These are phyloP conservation scores for Scenedesmus sp. DNA, from an alignment of 163 green algal species.

Conservation along the genomic window DNA sequence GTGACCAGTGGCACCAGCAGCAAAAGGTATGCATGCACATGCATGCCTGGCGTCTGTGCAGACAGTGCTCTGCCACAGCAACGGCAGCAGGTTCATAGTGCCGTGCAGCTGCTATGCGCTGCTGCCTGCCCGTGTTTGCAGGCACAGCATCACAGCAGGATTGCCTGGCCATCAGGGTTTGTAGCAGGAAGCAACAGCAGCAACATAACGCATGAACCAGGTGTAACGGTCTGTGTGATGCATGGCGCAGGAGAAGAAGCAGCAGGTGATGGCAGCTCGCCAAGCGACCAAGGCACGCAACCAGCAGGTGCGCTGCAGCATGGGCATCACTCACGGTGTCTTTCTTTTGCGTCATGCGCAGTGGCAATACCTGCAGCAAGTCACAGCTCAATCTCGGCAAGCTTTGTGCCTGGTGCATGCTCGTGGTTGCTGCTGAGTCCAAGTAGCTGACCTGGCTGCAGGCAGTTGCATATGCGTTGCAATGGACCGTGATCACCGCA, in stretches of 20 bases:
- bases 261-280: conserved; percentile 6
- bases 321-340: background rate
- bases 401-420: too few species aligned
- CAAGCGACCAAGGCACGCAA: conserved; percentile 24
- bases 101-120: background rate
- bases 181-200: background rate
- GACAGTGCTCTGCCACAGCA: background rate
- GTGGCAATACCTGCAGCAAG: too few species aligned
- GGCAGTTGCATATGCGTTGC: too few species aligned
- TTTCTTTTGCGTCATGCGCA: too few species aligned
- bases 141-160: background rate
- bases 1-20: conserved; percentile 39
- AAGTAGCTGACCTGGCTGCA: too few species aligned
- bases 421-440: too few species aligned
- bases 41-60: background rate
- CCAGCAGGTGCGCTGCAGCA: conserved; percentile 22
- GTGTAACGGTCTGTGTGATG: background rate
- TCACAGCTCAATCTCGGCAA: too few species aligned
- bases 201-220: background rate
- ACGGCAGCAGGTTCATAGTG: background rate
- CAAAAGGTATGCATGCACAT: conserved; percentile 26
- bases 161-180: background rate
- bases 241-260: conserved; percentile 33
- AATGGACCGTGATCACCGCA: background rate
- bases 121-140: background rate